These are phyloP conservation scores for Thermoascus crustaceus DNA, from an alignment of 2,329 filamentous ascomycete species.

Conservation along the genomic window DNA sequence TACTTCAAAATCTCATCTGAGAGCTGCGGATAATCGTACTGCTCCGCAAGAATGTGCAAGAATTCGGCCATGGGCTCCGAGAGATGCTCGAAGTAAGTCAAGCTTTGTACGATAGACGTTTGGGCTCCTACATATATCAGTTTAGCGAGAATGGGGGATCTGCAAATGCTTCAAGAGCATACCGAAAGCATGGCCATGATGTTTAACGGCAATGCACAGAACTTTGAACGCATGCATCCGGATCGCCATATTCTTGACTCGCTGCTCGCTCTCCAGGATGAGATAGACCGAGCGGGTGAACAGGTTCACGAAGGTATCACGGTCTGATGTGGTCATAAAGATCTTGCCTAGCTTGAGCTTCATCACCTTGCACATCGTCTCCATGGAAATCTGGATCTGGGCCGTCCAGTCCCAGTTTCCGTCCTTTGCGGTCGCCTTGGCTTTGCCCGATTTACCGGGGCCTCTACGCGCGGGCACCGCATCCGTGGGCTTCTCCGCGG, in stretches of 20 bases:
- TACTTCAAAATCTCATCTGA: constrained; percentile 78
- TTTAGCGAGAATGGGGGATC: constrained; percentile 12
- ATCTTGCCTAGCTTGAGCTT: constrained; percentile 87
- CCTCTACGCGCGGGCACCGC: constrained; percentile 64
- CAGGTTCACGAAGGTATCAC: constrained; percentile 87
- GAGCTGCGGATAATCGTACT: constrained; percentile 95
- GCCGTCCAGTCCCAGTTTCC: constrained; percentile 78
- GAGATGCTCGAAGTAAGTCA: constrained; percentile 98
- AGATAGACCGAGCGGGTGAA: constrained; percentile 91
- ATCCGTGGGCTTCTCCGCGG: constrained; percentile 75
- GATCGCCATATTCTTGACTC: constrained; percentile 79
- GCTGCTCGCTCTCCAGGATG: constrained; percentile 85
- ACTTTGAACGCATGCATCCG: constrained; percentile 98
- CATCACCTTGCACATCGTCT: constrained; percentile 92
- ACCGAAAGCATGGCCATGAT: constrained; percentile 96
- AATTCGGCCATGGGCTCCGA: constrained; percentile 99
- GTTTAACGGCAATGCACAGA: constrained; percentile 90
- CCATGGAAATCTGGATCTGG: constrained; percentile 80
- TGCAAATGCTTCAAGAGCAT: constrained; percentile 13
- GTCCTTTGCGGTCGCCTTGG: constrained; percentile 60
- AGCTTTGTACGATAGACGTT: constrained; percentile 93
- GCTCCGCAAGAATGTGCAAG: constrained; percentile 86
- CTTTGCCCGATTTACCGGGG: constrained; percentile 66
- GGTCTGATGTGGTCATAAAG: constrained; percentile 91
- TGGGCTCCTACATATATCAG: constrained; percentile 63